These are phyloP conservation scores for Leccinum rimulosum DNA, from an alignment of 768 basidiomycete species.

Conservation along the genomic window DNA sequence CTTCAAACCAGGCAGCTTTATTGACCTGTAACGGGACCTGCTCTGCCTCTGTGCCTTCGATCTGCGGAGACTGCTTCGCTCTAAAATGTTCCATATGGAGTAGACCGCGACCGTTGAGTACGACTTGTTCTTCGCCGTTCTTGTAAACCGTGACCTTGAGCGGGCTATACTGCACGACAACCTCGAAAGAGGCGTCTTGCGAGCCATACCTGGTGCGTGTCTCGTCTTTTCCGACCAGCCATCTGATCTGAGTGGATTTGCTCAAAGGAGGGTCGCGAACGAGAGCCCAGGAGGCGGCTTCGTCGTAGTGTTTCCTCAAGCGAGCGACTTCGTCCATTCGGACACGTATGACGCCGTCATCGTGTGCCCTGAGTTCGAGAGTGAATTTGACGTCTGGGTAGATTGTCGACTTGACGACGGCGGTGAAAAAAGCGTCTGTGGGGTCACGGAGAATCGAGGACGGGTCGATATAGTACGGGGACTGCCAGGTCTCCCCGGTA, in stretches of 20 bases:
- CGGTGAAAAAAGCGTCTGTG: constrained; percentile 62
- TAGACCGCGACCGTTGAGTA: constrained; percentile 85
- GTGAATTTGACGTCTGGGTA: constrained; percentile 84
- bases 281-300: constrained; percentile 88
- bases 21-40: constrained; percentile 57
- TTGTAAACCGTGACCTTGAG: constrained; percentile 70
- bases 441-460: constrained; percentile 49
- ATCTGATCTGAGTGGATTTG: constrained; percentile 45
- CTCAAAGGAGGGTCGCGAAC: constrained; percentile 67
- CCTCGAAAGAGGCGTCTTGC: constrained; percentile 57
- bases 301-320: constrained; percentile 83
- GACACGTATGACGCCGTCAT: constrained; percentile 87
- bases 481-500: constrained; percentile 61
- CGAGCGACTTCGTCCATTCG: constrained; percentile 88
- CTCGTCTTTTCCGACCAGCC: constrained; percentile 65
- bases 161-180: constrained; percentile 72
- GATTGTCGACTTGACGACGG: constrained; percentile 72
- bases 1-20: constrained; percentile 81
- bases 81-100: constrained; percentile 99
- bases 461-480: constrained; percentile 80
- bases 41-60: constrained; percentile 38
- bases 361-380: constrained; percentile 79
- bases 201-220: constrained; percentile 64
- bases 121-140: constrained; percentile 78
- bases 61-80: constrained; percentile 47